Base-by-base conservation (phyloP, 2,329 filamentous ascomycete genomes). In the Fusarium pilosicola region DNA sequence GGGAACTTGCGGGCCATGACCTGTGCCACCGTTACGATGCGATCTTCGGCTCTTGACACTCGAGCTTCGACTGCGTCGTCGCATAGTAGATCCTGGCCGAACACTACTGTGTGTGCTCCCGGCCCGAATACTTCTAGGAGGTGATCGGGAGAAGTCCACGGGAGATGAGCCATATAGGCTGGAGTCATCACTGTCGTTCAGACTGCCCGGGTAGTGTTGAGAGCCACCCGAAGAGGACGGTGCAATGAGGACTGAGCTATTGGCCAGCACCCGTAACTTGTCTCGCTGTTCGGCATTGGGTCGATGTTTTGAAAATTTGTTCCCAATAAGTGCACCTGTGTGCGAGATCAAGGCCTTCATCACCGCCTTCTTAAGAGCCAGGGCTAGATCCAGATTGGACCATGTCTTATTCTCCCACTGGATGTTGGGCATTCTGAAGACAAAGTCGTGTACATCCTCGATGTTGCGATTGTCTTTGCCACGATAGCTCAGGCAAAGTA, bases 391-490 rank as follows among this genome's bases (percentile, higher is more conserved):
- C 12, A 99, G 88, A 81, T 98, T 99, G 12, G 95, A 98, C 96
- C 96, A 99, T 14, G 95, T 98, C 86, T 99, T 99, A 87, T 99
- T 99, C 73, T 94, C 91, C 85, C 97, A 98, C 81, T 99, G 96
- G 52, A 99, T 91, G 5, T 93, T 93, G 7, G 96, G 96, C 84
- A 99, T 90, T 39, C 94, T 92, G 88, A 99, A 99, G 55, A 99
- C 96, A 76, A 99, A 97, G 80, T 98, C 93, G 83, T 99, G 96
- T 22, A 99, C 93, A 82, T 99, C 97, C 84, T 98, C 95, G 65
- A 99, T 89, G 78, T 98, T 99, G 80, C 95, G 94, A 74, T 97
- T 94, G 49, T 95, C 94, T 81, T 95, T 97, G 79, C 97, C 96
- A 82, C 98, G 97, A 88, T 98, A 98, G 80, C 94, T 97, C 34